phyloP scores from a whole-genome alignment of 1,139 yeast species.

The Keqinozyma sinolaborantium region DNA sequence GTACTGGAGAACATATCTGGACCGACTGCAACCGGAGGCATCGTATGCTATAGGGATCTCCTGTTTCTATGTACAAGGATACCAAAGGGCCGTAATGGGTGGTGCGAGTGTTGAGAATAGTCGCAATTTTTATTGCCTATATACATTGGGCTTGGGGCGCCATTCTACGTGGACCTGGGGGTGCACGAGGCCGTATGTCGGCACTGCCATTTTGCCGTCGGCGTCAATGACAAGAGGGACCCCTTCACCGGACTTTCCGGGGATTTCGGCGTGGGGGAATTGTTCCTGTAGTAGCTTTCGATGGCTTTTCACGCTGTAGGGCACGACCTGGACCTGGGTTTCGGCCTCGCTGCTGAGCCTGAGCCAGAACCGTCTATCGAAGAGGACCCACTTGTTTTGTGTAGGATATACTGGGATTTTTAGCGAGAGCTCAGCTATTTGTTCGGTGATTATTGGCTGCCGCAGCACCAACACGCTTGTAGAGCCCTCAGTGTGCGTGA shows the following conservation, averaged over 20 bases:
- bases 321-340: slow-evolving; percentile 11
- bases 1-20: slow-evolving; percentile 6
- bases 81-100: background rate
- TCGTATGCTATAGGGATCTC: too few relatives aligned
- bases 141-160: slow-evolving; percentile 15
- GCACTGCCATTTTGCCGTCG: slow-evolving; percentile 15
- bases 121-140: slow-evolving; percentile 2
- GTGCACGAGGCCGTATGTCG: slow-evolving; percentile 14
- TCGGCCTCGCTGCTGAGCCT: slow-evolving; percentile 11
- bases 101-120: background rate
- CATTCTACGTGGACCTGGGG: slow-evolving; percentile 14
- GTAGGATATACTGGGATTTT: slow-evolving; percentile 2
- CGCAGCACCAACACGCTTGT: slow-evolving; percentile 13
- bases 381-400: slow-evolving; percentile 28
- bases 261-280: slow-evolving; percentile 1
- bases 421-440: slow-evolving; percentile 6
- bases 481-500: slow-evolving; percentile 7
- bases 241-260: slow-evolving; percentile 1
- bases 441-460: slow-evolving; percentile 22
- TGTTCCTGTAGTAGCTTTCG: slow-evolving; percentile 4
- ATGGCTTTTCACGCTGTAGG: slow-evolving; percentile 16
- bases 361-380: slow-evolving; percentile 37
- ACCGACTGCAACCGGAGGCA: slow-evolving; percentile 21
- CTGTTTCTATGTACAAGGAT: background rate
- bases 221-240: slow-evolving; percentile 12